Conservation (phyloP, 2,329 filamentous ascomycete genomes). For the Penicillium griseofulvum region DNA sequence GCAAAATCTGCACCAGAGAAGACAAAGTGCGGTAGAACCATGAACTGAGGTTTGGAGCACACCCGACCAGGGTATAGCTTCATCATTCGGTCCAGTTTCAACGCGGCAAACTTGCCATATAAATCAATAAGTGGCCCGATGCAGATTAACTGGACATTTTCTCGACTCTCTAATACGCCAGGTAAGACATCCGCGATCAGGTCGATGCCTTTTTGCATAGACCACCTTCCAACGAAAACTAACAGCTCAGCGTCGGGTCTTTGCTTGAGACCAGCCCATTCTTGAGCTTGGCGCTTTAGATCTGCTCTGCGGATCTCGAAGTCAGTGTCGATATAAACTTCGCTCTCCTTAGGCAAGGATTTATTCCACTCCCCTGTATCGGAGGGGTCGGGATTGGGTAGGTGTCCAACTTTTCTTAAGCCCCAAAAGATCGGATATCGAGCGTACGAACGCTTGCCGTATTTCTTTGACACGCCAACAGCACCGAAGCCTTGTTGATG, state of each 20-base stretch:
- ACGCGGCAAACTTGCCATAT: conserved; percentile 65
- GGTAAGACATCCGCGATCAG: conserved; percentile 68
- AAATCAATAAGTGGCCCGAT: conserved; percentile 66
- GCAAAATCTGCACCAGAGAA: conserved; percentile 68
- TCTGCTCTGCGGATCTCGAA: conserved; percentile 55
- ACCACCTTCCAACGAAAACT: conserved; percentile 69
- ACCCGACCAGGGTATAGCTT: conserved; percentile 63
- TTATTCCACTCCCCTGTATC: conserved; percentile 62
- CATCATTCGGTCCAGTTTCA: conserved; percentile 65
- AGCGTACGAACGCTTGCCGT: conserved; percentile 64
- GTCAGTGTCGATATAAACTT: conserved; percentile 53
- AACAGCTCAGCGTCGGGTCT: conserved; percentile 63
- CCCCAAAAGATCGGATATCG: conserved; percentile 70
- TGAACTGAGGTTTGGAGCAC: conserved; percentile 68
- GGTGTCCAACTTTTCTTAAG: conserved; percentile 59
- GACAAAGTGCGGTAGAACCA: conserved; percentile 63
- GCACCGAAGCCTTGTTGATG: conserved; percentile 68
- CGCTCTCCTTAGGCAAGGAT: conserved; percentile 49
- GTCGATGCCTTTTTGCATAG: conserved; percentile 67
- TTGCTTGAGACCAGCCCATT: conserved; percentile 64
- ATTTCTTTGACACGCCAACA: conserved; percentile 67
- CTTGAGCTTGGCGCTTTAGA: conserved; percentile 61
- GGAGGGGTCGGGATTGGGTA: conserved; percentile 65
- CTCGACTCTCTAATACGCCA: conserved; percentile 58
- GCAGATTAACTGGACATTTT: conserved; percentile 61